Evolutionary conservation across 768 basidiomycete species (phyloP).

Genomic region (Panaeolus cyanescens): DNA sequence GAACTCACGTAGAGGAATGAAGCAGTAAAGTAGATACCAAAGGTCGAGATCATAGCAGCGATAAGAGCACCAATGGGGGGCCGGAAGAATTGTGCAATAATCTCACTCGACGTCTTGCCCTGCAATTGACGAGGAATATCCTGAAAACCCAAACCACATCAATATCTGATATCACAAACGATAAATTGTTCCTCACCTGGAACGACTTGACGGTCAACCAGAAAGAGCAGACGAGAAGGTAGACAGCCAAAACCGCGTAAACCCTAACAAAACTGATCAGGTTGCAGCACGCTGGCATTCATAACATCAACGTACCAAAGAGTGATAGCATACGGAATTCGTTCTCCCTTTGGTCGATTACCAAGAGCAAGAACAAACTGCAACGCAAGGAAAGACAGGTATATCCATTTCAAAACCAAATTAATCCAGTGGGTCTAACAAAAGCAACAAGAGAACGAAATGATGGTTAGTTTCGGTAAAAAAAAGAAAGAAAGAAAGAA

Average conservation of each 20-base stretch:
- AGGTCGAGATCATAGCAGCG: conserved; percentile 87
- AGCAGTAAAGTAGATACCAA: conserved; percentile 84
- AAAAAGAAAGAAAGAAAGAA: neutral
- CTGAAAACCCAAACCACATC: conserved; percentile 4
- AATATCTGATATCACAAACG: neutral
- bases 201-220: conserved; percentile 84
- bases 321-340: conserved; percentile 68
- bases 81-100: conserved; percentile 64
- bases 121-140: conserved; percentile 52
- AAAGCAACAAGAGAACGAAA: neutral
- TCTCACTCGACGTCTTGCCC: conserved; percentile 46
- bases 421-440: conserved; percentile 89
- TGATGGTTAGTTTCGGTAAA: neutral
- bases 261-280: conserved; percentile 50
- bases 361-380: conserved; percentile 68
- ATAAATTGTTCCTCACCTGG: conserved; percentile 42
- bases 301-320: conserved; percentile 53
- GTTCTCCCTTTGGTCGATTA: conserved; percentile 89
- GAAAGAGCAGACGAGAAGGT: conserved; percentile 86
- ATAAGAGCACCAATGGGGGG: conserved; percentile 81
- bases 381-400: conserved; percentile 80
- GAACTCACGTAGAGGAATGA: conserved; percentile 82
- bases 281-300: neutral
- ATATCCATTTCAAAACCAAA: conserved; percentile 80
- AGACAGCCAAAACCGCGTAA: conserved; percentile 80